These are phyloP conservation scores for Moesziomyces globuligerus DNA, from an alignment of 1,284 basidiomycete genomes.

Conservation along the genomic window DNA sequence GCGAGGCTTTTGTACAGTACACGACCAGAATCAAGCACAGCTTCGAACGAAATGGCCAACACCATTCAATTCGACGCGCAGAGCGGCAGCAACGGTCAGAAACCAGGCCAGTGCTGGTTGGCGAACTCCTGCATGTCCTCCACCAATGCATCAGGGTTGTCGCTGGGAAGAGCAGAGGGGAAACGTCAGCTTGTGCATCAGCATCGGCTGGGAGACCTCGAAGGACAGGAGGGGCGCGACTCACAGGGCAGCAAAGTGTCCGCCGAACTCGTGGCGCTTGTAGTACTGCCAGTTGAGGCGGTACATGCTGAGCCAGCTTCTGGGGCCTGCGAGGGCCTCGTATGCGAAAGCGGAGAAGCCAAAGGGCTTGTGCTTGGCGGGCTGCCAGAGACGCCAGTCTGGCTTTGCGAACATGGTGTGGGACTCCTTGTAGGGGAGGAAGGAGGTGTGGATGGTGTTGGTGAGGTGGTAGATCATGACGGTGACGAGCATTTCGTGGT, in stretches of 20 bases:
- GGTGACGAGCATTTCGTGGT: slow-evolving; percentile 47
- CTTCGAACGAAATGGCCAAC: not conserved
- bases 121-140: slow-evolving; percentile 50
- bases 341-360: slow-evolving; percentile 46
- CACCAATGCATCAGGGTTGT: slow-evolving; percentile 44
- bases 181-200: not conserved
- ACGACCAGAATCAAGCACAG: not conserved
- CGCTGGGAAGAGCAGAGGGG: slow-evolving; percentile 7
- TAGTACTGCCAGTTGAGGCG: slow-evolving; percentile 39
- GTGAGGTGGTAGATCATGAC: slow-evolving; percentile 52
- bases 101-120: slow-evolving; percentile 35
- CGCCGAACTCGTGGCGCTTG: slow-evolving; percentile 51
- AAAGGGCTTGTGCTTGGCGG: slow-evolving; percentile 34
- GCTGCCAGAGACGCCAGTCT: slow-evolving; percentile 29
- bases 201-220: not conserved
- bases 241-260: slow-evolving; percentile 60
- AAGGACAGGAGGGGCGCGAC: slow-evolving; percentile 11
- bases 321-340: slow-evolving; percentile 41
- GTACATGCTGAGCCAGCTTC: slow-evolving; percentile 36
- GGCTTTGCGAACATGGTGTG: slow-evolving; percentile 13
- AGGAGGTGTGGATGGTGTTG: slow-evolving; percentile 49
- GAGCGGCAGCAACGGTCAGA: too few relatives aligned
- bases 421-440: slow-evolving; percentile 50
- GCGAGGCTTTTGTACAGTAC: not conserved
- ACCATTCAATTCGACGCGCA: not conserved